Percentiles rank a stretch among this genome's conserved stretches.
These are phyloP conservation scores for Blastobotrys buckinghamii DNA, from an alignment of 1,139 yeast species.

Conservation along the genomic window DNA sequence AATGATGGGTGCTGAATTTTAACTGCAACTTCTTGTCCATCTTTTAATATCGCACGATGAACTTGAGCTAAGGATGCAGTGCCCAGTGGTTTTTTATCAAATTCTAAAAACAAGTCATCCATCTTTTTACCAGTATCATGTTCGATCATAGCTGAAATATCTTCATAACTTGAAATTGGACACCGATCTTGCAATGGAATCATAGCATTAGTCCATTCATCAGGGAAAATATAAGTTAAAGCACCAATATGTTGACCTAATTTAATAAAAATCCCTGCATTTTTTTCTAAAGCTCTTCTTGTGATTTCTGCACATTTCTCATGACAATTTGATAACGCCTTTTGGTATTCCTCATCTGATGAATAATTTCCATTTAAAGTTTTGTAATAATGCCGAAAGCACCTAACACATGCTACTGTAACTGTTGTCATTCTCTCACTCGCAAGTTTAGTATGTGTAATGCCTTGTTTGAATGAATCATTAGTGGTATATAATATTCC, in stretches of 20 bases:
- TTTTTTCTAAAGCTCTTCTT: conserved; percentile 67
- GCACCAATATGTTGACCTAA: conserved; percentile 94
- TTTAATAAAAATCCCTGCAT: conserved; percentile 91
- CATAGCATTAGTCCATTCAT: conserved; percentile 95
- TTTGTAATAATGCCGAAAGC: conserved; percentile 45
- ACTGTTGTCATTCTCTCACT: conserved; percentile 31
- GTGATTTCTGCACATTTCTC: conserved; percentile 73
- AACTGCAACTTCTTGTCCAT: conserved; percentile 78
- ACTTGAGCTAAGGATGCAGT: conserved; percentile 97
- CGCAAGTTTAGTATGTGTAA: conserved; percentile 26
- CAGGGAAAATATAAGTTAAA: conserved; percentile 81
- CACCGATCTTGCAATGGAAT: conserved; percentile 87
- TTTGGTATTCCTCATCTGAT: conserved; percentile 44
- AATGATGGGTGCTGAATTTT: conserved; percentile 92
- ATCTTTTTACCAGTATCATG: conserved; percentile 49
- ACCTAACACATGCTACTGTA: conserved; percentile 28
- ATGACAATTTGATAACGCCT: conserved; percentile 61
- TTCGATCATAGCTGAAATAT: conserved; percentile 58
- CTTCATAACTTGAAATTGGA: conserved; percentile 71
- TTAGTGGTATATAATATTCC: conserved; percentile 9
- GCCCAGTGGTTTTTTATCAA: conserved; percentile 76
- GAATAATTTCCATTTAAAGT: conserved; percentile 46
- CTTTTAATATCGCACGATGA: conserved; percentile 62
- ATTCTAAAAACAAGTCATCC: conserved; percentile 60
- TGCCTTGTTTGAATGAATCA: conserved; percentile 22